Conservation (phyloP, 768 basidiomycete genomes). For the Lactarius indigo region DNA sequence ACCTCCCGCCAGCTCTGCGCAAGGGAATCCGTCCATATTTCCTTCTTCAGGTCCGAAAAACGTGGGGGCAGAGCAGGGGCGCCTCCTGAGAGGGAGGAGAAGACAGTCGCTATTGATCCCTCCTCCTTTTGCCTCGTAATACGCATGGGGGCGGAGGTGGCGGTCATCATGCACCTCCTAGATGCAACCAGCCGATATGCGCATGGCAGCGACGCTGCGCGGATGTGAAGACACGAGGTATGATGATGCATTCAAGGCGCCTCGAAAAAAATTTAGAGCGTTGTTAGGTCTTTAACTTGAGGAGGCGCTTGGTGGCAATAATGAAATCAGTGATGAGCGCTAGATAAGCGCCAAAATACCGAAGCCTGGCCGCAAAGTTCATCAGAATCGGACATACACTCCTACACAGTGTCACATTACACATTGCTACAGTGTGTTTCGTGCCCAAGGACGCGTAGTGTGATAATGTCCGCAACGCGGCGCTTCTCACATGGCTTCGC, state of each 20-base stretch:
- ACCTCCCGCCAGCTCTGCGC: slow-evolving; percentile 54
- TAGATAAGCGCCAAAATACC: not conserved
- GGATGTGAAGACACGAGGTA: not conserved
- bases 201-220: not conserved
- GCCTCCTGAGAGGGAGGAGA: slow-evolving; percentile 42
- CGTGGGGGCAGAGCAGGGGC: slow-evolving; percentile 47
- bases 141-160: not conserved
- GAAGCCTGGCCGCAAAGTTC: not conserved
- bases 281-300: not conserved
- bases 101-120: slow-evolving; percentile 46
- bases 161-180: slow-evolving; percentile 4
- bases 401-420: not conserved
- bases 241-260: not conserved
- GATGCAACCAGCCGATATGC: not conserved
- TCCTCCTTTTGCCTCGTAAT: slow-evolving; percentile 28
- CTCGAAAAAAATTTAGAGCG: not conserved
- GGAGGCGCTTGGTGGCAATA: not conserved
- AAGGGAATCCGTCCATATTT: slow-evolving; percentile 45
- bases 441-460: not conserved
- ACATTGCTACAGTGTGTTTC: not conserved
- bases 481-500: not conserved
- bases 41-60: slow-evolving; percentile 58
- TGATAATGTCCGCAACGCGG: not conserved
- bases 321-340: not conserved
- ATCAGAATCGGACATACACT: not conserved